These are phyloP conservation scores for Rubroboletus pulcherrimus DNA, from an alignment of 768 basidiomycete genomes.

Conservation along the genomic window DNA sequence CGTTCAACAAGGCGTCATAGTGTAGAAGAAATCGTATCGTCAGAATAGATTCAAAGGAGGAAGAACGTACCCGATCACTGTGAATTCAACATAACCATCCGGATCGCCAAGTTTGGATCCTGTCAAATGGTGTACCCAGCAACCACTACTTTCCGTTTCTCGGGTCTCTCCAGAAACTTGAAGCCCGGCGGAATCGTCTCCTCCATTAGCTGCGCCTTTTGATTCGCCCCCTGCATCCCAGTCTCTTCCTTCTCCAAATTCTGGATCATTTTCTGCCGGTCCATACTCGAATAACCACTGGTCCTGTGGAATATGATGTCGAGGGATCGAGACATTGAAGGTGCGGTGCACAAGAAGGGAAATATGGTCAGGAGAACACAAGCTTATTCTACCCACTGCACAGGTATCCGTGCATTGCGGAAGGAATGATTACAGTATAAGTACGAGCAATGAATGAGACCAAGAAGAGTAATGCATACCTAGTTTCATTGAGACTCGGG, in stretches of 20 bases:
- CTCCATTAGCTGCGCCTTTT: neutral
- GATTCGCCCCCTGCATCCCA: constrained; percentile 22
- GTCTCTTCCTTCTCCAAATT: constrained; percentile 45
- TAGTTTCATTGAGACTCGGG: constrained; percentile 74
- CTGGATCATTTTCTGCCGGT: constrained; percentile 75
- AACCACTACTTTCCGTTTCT: constrained; percentile 52
- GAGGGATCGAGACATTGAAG: constrained; percentile 94
- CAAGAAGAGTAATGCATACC: constrained; percentile 41
- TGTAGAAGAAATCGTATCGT: neutral
- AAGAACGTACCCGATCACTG: constrained; percentile 67
- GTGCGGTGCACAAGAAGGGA: constrained; percentile 86
- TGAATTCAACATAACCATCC: constrained; percentile 71
- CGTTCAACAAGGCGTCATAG: constrained; percentile 2
- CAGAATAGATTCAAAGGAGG: neutral
- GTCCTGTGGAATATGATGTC: constrained; percentile 80
- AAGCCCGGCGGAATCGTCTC: neutral
- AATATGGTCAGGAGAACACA: constrained; percentile 90
- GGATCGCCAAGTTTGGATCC: constrained; percentile 65
- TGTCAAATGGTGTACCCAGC: constrained; percentile 76
- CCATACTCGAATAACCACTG: constrained; percentile 86
- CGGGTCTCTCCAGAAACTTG: constrained; percentile 20
- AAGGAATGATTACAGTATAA: neutral
- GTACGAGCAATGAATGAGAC: neutral
- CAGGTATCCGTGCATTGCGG: neutral
- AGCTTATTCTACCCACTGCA: constrained; percentile 78